Evolutionary conservation across 1,139 yeast species (phyloP).

Genomic region (Suhomyces bribrorum): DNA sequence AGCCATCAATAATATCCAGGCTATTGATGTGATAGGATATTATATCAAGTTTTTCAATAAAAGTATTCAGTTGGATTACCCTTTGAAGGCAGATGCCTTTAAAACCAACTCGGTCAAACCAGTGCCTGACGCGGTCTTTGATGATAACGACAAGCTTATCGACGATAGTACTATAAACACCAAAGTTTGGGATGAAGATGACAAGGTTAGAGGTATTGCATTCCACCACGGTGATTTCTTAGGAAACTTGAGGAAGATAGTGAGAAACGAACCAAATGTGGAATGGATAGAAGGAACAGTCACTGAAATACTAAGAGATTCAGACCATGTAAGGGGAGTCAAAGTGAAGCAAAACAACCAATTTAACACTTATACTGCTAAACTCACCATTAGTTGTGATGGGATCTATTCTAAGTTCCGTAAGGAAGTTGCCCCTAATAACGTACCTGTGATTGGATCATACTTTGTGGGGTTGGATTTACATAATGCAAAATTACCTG

Average conservation of each 20-base stretch:
- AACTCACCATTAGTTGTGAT: constrained; percentile 79
- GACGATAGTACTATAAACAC: constrained; percentile 50
- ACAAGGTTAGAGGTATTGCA: constrained; percentile 72
- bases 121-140: constrained; percentile 54
- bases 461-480: constrained; percentile 86
- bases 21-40: constrained; percentile 78
- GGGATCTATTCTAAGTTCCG: constrained; percentile 95
- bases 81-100: constrained; percentile 55
- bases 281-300: constrained; percentile 84
- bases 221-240: constrained; percentile 93
- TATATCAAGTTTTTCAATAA: constrained; percentile 67
- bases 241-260: constrained; percentile 73
- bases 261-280: constrained; percentile 65
- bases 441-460: constrained; percentile 70
- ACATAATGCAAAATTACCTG: constrained; percentile 70
- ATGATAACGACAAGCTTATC: constrained; percentile 55
- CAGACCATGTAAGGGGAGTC: constrained; percentile 69
- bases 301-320: constrained; percentile 54
- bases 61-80: constrained; percentile 65
- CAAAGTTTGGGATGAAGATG: constrained; percentile 60
- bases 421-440: constrained; percentile 59
- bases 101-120: constrained; percentile 47
- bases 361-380: constrained; percentile 47
- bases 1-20: constrained; percentile 80
- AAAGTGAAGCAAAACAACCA: constrained; percentile 37